phyloP scores from a whole-genome alignment of 1,139 yeast species.

The Saccharomycopsis hybrid region DNA sequence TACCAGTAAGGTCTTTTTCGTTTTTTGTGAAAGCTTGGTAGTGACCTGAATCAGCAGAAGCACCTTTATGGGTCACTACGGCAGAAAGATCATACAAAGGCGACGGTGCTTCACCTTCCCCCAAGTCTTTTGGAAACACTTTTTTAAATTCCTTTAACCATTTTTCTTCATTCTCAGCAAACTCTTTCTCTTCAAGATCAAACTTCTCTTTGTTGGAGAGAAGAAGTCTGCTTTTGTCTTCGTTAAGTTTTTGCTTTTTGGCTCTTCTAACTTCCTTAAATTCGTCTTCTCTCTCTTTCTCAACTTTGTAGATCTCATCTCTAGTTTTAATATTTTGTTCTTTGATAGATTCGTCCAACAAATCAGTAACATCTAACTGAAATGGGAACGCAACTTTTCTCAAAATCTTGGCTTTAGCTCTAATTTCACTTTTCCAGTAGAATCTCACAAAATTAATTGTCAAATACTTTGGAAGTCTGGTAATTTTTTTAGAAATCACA shows the following conservation, averaged over 20 bases:
- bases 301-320: slow-evolving; percentile 71
- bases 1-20: slow-evolving; percentile 54
- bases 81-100: slow-evolving; percentile 81
- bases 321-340: slow-evolving; percentile 62
- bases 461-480: slow-evolving; percentile 78
- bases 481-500: slow-evolving; percentile 60
- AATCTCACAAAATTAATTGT: slow-evolving; percentile 92
- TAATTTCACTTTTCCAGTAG: slow-evolving; percentile 91
- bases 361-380: slow-evolving; percentile 80
- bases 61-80: slow-evolving; percentile 88
- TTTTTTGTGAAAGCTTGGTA: slow-evolving; percentile 86
- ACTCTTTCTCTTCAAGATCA: slow-evolving; percentile 31
- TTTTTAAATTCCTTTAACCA: slow-evolving; percentile 32
- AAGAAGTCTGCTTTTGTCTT: slow-evolving; percentile 7
- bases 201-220: slow-evolving; percentile 24
- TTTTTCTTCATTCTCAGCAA: slow-evolving; percentile 31
- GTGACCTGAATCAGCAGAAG: slow-evolving; percentile 96
- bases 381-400: slow-evolving; percentile 94
- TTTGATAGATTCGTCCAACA: slow-evolving; percentile 71
- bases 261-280: slow-evolving; percentile 71
- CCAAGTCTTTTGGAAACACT: slow-evolving; percentile 29
- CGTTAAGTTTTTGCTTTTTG: slow-evolving; percentile 42
- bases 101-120: slow-evolving; percentile 73
- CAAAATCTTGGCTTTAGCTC: slow-evolving; percentile 84
- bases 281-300: slow-evolving; percentile 68